These are phyloP conservation scores for Tolypocladium inflatum DNA, from an alignment of 2,329 filamentous ascomycete species.

Conservation along the genomic window DNA sequence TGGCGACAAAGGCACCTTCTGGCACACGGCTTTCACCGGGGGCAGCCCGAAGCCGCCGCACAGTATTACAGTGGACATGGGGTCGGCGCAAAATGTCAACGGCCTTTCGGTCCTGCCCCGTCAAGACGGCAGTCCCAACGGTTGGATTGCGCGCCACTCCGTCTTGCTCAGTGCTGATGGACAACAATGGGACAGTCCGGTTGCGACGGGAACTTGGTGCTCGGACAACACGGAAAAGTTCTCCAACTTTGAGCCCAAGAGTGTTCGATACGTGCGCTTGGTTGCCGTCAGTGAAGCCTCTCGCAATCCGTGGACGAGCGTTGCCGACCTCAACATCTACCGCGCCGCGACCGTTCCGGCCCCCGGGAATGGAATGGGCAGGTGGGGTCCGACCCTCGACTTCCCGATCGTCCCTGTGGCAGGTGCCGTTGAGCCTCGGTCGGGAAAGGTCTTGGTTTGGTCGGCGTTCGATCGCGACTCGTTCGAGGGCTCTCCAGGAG, in stretches of 20 bases:
- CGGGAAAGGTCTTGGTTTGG: conserved; percentile 4
- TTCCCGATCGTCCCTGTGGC: conserved; percentile 24
- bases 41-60: conserved; percentile 11
- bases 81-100: conserved; percentile 13
- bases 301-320: conserved; percentile 19
- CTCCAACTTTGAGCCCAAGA: conserved; percentile 20
- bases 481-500: conserved; percentile 4
- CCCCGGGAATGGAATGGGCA: conserved; percentile 13
- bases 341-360: conserved; percentile 12
- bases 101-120: conserved; percentile 20
- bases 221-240: conserved; percentile 18
- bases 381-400: conserved; percentile 24
- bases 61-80: conserved; percentile 20
- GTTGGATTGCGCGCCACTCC: conserved; percentile 17
- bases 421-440: conserved; percentile 1
- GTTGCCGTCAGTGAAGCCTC: conserved; percentile 17
- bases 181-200: conserved; percentile 13
- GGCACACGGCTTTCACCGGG: conserved; percentile 13
- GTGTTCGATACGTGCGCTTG: conserved; percentile 18
- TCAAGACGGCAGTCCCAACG: conserved; percentile 14
- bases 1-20: conserved; percentile 16
- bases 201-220: conserved; percentile 18
- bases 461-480: conserved; percentile 6
- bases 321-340: conserved; percentile 21
- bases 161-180: conserved; percentile 18